A percentile compares a stretch with the other conserved stretches of the same genome.
Evolutionary conservation across 1,284 basidiomycete genomes (phyloP).

Genomic region (Tylopilus orsonianus): DNA sequence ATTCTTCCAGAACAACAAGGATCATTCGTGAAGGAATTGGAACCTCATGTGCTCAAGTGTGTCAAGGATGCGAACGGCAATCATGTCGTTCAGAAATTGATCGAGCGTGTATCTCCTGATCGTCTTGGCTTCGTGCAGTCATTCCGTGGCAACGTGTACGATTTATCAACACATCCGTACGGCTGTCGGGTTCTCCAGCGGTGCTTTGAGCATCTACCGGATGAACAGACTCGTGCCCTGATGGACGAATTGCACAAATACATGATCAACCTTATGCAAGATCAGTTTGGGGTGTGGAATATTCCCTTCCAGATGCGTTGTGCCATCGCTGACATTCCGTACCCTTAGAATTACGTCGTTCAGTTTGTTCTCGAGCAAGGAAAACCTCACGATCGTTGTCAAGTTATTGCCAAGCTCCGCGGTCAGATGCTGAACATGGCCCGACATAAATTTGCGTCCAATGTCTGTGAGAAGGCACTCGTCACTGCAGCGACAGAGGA

Average conservation of each 20-base stretch:
- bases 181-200: slow-evolving; percentile 95
- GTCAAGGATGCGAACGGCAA: slow-evolving; percentile 95
- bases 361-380: slow-evolving; percentile 92
- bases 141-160: slow-evolving; percentile 83
- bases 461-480: slow-evolving; percentile 94
- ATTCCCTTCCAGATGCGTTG: background rate
- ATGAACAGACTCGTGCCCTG: slow-evolving; percentile 67
- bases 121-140: slow-evolving; percentile 75
- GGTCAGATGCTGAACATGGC: slow-evolving; percentile 81
- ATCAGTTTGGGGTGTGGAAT: slow-evolving; percentile 80
- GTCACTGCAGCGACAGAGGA: slow-evolving; percentile 63
- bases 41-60: slow-evolving; percentile 80
- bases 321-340: slow-evolving; percentile 7
- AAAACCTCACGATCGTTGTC: slow-evolving; percentile 62
- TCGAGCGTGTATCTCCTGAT: slow-evolving; percentile 78
- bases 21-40: slow-evolving; percentile 76
- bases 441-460: slow-evolving; percentile 95
- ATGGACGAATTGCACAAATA: slow-evolving; percentile 85
- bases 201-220: slow-evolving; percentile 84
- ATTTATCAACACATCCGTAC: slow-evolving; percentile 88
- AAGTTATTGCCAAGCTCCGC: slow-evolving; percentile 71
- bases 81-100: slow-evolving; percentile 89
- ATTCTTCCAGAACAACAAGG: slow-evolving; percentile 78
- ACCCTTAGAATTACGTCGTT: slow-evolving; percentile 83
- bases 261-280: slow-evolving; percentile 73